phyloP scores from a whole-genome alignment of 192 early-diverging fungal species.

The Jimgerdemannia lactiflua region DNA sequence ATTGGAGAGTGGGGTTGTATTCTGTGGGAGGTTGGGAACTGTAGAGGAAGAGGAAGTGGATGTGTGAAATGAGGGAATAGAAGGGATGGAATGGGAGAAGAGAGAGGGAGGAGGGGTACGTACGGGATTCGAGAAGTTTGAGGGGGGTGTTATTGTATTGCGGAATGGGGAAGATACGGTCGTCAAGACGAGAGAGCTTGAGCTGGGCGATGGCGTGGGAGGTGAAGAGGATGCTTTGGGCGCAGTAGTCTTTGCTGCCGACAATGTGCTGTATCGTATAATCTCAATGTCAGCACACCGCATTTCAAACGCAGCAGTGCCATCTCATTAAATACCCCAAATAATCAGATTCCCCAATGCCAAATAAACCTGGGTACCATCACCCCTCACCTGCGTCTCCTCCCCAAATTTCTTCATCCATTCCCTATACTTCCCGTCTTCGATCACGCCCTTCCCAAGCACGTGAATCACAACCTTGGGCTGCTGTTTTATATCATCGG shows the following conservation, averaged over 20 bases:
- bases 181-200: constrained; percentile 63
- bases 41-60: not conserved
- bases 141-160: constrained; percentile 48
- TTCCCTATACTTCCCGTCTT: constrained; percentile 56
- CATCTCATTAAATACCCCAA: not conserved
- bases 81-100: not conserved
- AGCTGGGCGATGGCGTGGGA: constrained; percentile 59
- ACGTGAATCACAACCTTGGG: constrained; percentile 66
- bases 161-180: constrained; percentile 69
- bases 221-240: constrained; percentile 65
- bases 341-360: not conserved
- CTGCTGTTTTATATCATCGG: constrained; percentile 12
- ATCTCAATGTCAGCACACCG: no score
- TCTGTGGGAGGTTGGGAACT: constrained; percentile 14
- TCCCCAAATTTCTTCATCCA: constrained; percentile 77
- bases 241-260: constrained; percentile 57
- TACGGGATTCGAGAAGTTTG: constrained; percentile 25
- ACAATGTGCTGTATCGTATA: constrained; percentile 62
- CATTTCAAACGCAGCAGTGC: no score
- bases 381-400: constrained; percentile 48
- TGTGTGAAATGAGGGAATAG: not conserved
- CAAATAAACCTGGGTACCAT: not conserved
- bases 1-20: constrained; percentile 15
- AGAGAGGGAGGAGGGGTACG: not conserved
- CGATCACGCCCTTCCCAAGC: constrained; percentile 58